Percentiles rank a stretch among this genome's conserved stretches.
phyloP scores from a whole-genome alignment of 2,329 filamentous ascomycete species.

The Bipolaris victoriae region DNA sequence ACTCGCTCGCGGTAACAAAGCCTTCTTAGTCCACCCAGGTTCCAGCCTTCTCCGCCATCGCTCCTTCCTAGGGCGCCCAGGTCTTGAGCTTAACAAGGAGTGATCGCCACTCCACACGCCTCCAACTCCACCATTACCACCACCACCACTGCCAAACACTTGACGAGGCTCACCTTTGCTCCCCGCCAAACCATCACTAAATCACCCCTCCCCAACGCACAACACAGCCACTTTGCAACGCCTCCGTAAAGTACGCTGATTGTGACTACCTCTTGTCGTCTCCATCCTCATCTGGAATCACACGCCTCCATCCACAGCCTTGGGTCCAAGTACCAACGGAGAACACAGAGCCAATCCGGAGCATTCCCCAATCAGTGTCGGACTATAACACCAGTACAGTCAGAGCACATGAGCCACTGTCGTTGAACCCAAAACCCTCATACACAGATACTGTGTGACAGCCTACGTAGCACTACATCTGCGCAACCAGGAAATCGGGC shows the following conservation, averaged over 20 bases:
- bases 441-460: constrained; percentile 48
- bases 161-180: constrained; percentile 26
- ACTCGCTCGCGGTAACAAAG: constrained; percentile 48
- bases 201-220: constrained; percentile 38
- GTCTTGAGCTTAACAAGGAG: constrained; percentile 58
- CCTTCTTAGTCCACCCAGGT: constrained; percentile 49
- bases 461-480: constrained; percentile 53
- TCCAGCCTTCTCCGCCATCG: constrained; percentile 56
- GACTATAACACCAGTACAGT: constrained; percentile 38
- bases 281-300: constrained; percentile 33
- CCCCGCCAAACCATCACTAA: constrained; percentile 26
- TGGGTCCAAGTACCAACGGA: constrained; percentile 31
- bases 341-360: constrained; percentile 34
- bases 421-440: constrained; percentile 43
- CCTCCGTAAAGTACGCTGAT: constrained; percentile 29
- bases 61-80: constrained; percentile 51
- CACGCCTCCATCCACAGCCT: constrained; percentile 32
- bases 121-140: constrained; percentile 42
- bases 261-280: constrained; percentile 26
- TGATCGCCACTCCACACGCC: constrained; percentile 54
- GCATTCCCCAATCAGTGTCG: constrained; percentile 24
- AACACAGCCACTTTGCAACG: constrained; percentile 44
- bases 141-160: constrained; percentile 13
- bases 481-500: constrained; percentile 56
- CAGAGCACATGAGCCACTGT: constrained; percentile 36